Evolutionary conservation across 1,139 yeast genomes (phyloP).

Genomic region (Saccharomyces hybrid): DNA sequence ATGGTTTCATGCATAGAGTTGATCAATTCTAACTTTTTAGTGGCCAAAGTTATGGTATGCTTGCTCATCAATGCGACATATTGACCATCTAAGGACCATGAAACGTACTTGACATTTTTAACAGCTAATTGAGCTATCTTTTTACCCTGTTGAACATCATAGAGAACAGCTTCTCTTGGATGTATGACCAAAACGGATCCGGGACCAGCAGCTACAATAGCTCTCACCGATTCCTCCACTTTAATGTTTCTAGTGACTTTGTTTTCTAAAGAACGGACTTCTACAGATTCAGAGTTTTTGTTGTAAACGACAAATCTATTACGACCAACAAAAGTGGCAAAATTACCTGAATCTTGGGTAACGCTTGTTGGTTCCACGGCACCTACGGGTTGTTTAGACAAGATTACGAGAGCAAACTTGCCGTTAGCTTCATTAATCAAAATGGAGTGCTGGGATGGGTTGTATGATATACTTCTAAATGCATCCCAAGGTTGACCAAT

Average conservation of each 20-base stretch:
- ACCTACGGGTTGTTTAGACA: slow-evolving; percentile 86
- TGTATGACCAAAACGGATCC: slow-evolving; percentile 78
- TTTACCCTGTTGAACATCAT: slow-evolving; percentile 90
- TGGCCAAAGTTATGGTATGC: slow-evolving; percentile 86
- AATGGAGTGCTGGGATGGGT: slow-evolving; percentile 85
- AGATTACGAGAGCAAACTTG: slow-evolving; percentile 63
- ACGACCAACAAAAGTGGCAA: slow-evolving; percentile 87
- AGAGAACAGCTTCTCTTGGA: slow-evolving; percentile 62
- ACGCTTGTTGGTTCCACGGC: slow-evolving; percentile 83
- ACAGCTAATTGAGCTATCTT: slow-evolving; percentile 63
- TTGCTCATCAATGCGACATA: slow-evolving; percentile 83
- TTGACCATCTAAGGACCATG: slow-evolving; percentile 86
- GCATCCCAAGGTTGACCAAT: slow-evolving; percentile 83
- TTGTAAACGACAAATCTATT: slow-evolving; percentile 84
- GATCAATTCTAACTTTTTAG: slow-evolving; percentile 65
- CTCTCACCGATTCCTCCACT: slow-evolving; percentile 63
- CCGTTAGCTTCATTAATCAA: slow-evolving; percentile 62
- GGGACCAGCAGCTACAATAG: slow-evolving; percentile 72
- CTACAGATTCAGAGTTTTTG: slow-evolving; percentile 56
- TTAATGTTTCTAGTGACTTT: slow-evolving; percentile 73
- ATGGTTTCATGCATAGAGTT: slow-evolving; percentile 94
- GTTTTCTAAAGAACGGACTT: slow-evolving; percentile 78
- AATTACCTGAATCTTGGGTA: slow-evolving; percentile 73
- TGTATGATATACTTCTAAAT: slow-evolving; percentile 77
- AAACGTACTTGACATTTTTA: slow-evolving; percentile 77